Evolutionary conservation across 495 filamentous ascomycete species (phyloP), one percentile per base, ranked within the genome.

Genomic region (Astrocystis sublimbata): DNA sequence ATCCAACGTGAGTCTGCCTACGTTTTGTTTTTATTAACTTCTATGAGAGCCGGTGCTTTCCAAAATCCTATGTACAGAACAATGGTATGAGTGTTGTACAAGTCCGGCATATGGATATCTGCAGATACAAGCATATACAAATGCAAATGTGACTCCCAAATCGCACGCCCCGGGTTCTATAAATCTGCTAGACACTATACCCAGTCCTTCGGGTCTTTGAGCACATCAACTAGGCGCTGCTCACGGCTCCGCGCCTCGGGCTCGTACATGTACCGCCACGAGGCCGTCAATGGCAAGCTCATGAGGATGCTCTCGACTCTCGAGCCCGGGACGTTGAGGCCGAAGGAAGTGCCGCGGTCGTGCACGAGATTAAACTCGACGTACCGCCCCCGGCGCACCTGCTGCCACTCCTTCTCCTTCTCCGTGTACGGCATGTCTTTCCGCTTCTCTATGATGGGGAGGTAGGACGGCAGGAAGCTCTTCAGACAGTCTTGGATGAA

Each of bases 361-460:
- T 99, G 92, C 49, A 99, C 90, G 17, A 99, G 83, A 76, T 99
- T 99, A 76, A 99, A 99, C 74, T 99, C 94, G 26, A 99, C 96
- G 75, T 99, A 99, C 66, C 89, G 80, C 35, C 96, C 94, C 51
- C 94, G 82, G 30, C 94, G 84, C 62, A 99, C 80, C 79, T 98
- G 94, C 75, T 99, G 94, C 94, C 94, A 99, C 60, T 89, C 83
- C 79, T 96, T 97, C 78, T 97, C 90, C 58, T 84, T 78, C 12
- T 86, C 86, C 0, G 89, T 91, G 66, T 85, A 99, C 0, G 89
- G 85, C 91, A 96, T 91, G 62, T 97, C 90, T 79, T 96, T 99
- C 54, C 94, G 79, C 67, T 81, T 86, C 67, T 89, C 79, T 30
- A 99, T 82, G 68, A 99, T 96, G 2, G 94, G 92, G 10, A 97